phyloP scores from a whole-genome alignment of 2,329 filamentous ascomycete species.

The Epichloe elymi region DNA sequence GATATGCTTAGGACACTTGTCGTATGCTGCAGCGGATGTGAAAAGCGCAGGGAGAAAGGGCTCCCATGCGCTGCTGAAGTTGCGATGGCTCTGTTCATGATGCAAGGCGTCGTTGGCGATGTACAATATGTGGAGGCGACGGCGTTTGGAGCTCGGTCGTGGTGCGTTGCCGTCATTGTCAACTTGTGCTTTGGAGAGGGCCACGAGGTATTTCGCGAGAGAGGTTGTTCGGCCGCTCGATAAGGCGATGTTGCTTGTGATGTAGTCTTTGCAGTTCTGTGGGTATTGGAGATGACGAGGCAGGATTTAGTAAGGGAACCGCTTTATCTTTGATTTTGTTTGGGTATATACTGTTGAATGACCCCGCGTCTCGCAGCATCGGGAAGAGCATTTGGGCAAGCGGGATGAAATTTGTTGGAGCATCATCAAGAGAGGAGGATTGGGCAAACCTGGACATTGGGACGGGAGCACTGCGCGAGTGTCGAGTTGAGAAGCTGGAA shows the following conservation, averaged over 20 bases:
- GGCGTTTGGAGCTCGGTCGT: slow-evolving; percentile 48
- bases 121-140: slow-evolving; percentile 63
- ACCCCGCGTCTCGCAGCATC: not conserved
- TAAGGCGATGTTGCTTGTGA: slow-evolving; percentile 55
- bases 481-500: slow-evolving; percentile 51
- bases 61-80: slow-evolving; percentile 44
- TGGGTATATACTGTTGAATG: not conserved
- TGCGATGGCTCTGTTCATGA: slow-evolving; percentile 41
- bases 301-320: slow-evolving; percentile 8
- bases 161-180: slow-evolving; percentile 21
- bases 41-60: slow-evolving; percentile 49
- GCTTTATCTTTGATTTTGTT: not conserved
- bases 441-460: slow-evolving; percentile 77
- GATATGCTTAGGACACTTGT: slow-evolving; percentile 51
- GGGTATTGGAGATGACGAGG: slow-evolving; percentile 3
- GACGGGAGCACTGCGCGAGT: slow-evolving; percentile 58
- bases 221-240: slow-evolving; percentile 53
- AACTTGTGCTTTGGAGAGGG: slow-evolving; percentile 40
- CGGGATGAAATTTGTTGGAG: not conserved
- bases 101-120: slow-evolving; percentile 68
- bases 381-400: not conserved
- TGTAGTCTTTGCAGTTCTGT: slow-evolving; percentile 81
- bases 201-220: slow-evolving; percentile 63
- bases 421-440: not conserved
- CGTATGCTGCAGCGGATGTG: slow-evolving; percentile 41